Conservation (phyloP, 1,284 basidiomycete species). For the Agaricales sp. region DNA sequence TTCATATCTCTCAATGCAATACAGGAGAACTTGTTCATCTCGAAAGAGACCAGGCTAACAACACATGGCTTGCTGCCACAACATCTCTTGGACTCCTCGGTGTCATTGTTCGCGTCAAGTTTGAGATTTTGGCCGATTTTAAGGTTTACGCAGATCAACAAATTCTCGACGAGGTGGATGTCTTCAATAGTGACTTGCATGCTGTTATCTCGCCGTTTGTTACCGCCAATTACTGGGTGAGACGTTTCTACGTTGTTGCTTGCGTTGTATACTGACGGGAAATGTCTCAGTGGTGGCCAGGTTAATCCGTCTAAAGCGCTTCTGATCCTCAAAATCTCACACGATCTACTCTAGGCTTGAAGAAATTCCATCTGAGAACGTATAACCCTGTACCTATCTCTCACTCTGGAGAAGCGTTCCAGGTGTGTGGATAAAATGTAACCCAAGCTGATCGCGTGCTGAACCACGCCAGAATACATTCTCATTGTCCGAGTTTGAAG, state of each 20-base stretch:
- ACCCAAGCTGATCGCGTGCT: background rate
- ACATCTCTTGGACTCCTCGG: constrained; percentile 26
- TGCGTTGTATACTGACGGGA: constrained; percentile 1
- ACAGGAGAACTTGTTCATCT: constrained; percentile 23
- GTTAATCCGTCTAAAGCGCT: constrained; percentile 7
- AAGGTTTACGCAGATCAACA: constrained; percentile 22
- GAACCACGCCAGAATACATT: constrained; percentile 19
- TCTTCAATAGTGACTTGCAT: constrained; percentile 22
- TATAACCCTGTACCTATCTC: constrained; percentile 20
- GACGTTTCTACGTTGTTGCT: constrained; percentile 6
- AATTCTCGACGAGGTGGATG: constrained; percentile 19
- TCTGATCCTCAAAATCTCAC: background rate
- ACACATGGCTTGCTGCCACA: constrained; percentile 24
- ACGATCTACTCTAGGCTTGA: constrained; percentile 13
- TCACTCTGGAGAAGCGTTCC: constrained; percentile 21
- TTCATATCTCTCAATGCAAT: background rate
- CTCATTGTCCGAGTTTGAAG: constrained; percentile 21
- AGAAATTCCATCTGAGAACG: constrained; percentile 24
- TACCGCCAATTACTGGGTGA: constrained; percentile 26
- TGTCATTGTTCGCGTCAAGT: constrained; percentile 22
- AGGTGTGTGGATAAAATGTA: no score
- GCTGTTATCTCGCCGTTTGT: constrained; percentile 22
- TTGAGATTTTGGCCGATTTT: constrained; percentile 20
- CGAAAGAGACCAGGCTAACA: constrained; percentile 17
- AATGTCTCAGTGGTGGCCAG: constrained; percentile 23